Conservation (phyloP, 1,284 basidiomycete genomes). For the Porogramme epimiltina region DNA sequence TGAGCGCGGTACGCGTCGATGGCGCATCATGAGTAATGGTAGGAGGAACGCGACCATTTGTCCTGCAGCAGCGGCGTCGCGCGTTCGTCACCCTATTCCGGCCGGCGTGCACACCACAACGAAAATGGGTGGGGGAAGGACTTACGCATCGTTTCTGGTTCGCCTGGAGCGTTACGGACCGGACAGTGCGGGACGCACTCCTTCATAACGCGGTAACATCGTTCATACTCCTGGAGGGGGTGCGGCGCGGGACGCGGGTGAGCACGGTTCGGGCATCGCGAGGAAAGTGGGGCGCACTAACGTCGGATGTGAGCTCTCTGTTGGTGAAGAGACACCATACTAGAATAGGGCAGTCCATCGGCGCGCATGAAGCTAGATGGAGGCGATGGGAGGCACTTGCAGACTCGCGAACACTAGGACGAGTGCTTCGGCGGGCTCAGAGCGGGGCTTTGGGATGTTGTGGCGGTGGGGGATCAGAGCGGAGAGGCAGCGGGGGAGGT, state of each 20-base stretch:
- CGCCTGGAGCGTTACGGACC: constrained; percentile 52
- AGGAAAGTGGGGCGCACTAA: constrained; percentile 32
- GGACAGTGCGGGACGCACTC: constrained; percentile 54
- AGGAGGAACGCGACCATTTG: constrained; percentile 70
- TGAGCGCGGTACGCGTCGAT: constrained; percentile 71
- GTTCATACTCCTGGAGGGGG: constrained; percentile 62
- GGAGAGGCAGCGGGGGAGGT: background rate
- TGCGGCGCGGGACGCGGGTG: background rate
- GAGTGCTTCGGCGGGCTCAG: too few species aligned
- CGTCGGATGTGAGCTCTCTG: constrained; percentile 66
- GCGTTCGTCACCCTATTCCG: constrained; percentile 7
- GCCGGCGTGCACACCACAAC: background rate
- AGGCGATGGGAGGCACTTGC: constrained; percentile 9
- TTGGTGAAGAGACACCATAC: constrained; percentile 80
- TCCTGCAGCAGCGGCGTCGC: constrained; percentile 42
- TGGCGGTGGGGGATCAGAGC: too few species aligned
- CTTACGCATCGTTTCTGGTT: constrained; percentile 67
- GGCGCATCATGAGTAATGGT: constrained; percentile 83
- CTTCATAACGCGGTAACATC: constrained; percentile 43
- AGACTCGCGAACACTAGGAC: background rate
- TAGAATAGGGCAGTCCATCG: constrained; percentile 64
- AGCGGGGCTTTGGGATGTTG: too few species aligned
- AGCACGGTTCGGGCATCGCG: constrained; percentile 3
- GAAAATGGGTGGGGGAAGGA: constrained; percentile 10
- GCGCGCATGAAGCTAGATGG: constrained; percentile 19